Conservation (phyloP, 2,329 filamentous ascomycete species). For the Albophoma yamanashiensis region DNA sequence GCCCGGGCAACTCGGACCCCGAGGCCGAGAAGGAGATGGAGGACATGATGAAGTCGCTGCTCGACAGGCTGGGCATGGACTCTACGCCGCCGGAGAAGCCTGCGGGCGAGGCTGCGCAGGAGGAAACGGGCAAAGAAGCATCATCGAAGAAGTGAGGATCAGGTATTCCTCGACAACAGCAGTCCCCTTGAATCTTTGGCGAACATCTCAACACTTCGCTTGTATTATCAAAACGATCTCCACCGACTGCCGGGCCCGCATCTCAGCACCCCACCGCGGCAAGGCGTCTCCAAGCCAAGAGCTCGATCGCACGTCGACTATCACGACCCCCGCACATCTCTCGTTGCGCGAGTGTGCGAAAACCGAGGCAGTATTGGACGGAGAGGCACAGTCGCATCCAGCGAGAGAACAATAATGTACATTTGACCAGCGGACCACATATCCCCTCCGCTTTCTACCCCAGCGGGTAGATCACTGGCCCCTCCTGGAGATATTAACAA, state of each 20-base stretch:
- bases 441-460: not conserved
- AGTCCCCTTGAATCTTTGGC: not conserved
- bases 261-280: not conserved
- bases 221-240: not conserved
- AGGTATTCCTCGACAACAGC: not conserved
- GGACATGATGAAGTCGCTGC: constrained; percentile 47
- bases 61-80: constrained; percentile 37
- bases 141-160: not conserved
- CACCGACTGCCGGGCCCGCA: not conserved
- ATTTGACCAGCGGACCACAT: not conserved
- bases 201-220: not conserved
- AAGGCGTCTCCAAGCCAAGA: not conserved
- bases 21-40: constrained; percentile 51
- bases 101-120: not conserved
- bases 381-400: not conserved
- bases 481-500: not conserved
- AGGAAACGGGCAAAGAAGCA: not conserved
- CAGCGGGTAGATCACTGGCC: not conserved
- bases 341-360: no score
- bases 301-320: not conserved
- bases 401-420: not conserved
- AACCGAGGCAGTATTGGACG: not conserved
- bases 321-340: not conserved
- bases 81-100: constrained; percentile 1
- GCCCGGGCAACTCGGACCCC: constrained; percentile 18